Evolutionary conservation across 768 basidiomycete genomes (phyloP), one percentile per base, ranked within the genome.

Genomic region (Podaxis pistillaris): DNA sequence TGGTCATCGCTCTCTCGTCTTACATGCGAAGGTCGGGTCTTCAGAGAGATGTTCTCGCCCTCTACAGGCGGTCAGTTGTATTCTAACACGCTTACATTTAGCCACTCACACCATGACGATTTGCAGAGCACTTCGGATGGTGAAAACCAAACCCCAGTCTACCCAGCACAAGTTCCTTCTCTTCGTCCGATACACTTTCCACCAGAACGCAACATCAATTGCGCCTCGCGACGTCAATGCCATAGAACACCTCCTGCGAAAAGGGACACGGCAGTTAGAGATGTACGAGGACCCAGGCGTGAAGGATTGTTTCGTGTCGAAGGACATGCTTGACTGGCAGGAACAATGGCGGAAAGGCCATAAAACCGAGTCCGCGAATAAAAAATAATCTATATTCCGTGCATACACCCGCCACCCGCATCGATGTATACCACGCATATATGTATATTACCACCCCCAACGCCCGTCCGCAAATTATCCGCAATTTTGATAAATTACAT

Each of bases 201-300:
- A 77, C 69, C 78, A 77, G 5, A 87, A 88, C 68, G 87, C 89
- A 4, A 68, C 78, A 4, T 76, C 76, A 1, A 78, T 91, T 26
- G 83, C 88, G 3, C 81, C 88, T 4, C 84, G 89, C 11, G 83
- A 91, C 59, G 78, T 93, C 63, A 79, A 80, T 59, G 83, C 83
- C 8, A 83, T 94, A 40, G 92, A 94, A 67, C 88, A 93, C 71
- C 77, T 93, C 37, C 70, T 94, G n/a, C 82, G 92, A 51, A 84
- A 83, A 58, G 89, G 89, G 2, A 73, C 68, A 54, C 78, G 86
- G 64, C 89, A 91, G 66, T 67, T 93, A 41, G 89, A 91, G 68
- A 79, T 81, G 73, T 91, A 86, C 66, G 88, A 91, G 73, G 83
- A 82, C 58, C 69, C 78, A 5, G 81, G 81, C 3, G 89, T 93